phyloP scores from a whole-genome alignment of 2,329 filamentous ascomycete genomes.

The Aspergillus oerlinghausenensis region DNA sequence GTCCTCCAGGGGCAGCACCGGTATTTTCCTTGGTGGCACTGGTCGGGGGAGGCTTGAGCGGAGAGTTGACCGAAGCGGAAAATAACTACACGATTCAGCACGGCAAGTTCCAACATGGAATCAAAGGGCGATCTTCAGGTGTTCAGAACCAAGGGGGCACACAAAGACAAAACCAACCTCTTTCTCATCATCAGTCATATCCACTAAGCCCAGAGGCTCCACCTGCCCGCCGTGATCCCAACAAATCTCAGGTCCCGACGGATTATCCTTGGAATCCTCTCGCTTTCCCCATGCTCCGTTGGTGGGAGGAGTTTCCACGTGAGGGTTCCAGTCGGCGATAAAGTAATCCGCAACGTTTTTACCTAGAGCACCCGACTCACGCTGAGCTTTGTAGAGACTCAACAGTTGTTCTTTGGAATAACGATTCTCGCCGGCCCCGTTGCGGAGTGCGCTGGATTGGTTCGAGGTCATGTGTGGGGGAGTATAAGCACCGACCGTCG shows the following conservation, averaged over 20 bases:
- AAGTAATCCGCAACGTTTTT: slow-evolving; percentile 65
- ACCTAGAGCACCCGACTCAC: slow-evolving; percentile 50
- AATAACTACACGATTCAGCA: slow-evolving; percentile 60
- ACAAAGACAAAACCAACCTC: slow-evolving; percentile 46
- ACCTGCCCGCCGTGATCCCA: slow-evolving; percentile 73
- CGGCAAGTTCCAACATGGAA: slow-evolving; percentile 6
- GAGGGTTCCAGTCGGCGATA: slow-evolving; percentile 73
- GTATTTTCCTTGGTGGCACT: slow-evolving; percentile 55
- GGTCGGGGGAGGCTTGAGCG: slow-evolving; percentile 77
- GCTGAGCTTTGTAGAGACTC: slow-evolving; percentile 62
- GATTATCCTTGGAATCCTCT: slow-evolving; percentile 67
- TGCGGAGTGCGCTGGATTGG: slow-evolving; percentile 45
- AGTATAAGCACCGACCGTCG: slow-evolving; percentile 51
- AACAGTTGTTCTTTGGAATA: slow-evolving; percentile 79
- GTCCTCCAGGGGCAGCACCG: slow-evolving; percentile 46
- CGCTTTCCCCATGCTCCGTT: slow-evolving; percentile 71
- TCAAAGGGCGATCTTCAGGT: neutral
- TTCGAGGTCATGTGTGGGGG: slow-evolving; percentile 57
- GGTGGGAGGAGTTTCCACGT: slow-evolving; percentile 59
- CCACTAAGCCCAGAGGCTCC: slow-evolving; percentile 66
- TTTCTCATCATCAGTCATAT: slow-evolving; percentile 65
- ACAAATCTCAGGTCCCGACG: slow-evolving; percentile 82
- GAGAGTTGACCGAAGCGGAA: slow-evolving; percentile 82
- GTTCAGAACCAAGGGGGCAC: neutral
- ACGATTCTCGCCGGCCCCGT: slow-evolving; percentile 53